Base-by-base conservation (phyloP, 306 rosid genomes). In the Cicer chorassanicum region DNA sequence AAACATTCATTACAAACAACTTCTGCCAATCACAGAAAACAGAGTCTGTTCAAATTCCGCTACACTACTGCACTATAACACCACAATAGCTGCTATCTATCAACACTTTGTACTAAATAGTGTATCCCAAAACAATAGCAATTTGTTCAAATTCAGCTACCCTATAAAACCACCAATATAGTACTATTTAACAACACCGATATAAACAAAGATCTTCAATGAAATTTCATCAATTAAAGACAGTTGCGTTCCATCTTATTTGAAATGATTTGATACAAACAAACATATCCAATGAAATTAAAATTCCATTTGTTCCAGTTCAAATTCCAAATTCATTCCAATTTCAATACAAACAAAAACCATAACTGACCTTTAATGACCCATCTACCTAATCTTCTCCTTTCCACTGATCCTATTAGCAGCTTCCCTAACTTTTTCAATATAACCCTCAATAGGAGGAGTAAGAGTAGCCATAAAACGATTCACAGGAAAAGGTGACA, bases 381-480 rank as follows among this genome's bases (percentile, higher is more conserved):
- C 54, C 7, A 45, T 70, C 64, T 70, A 70, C 16, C 99, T 81
- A 72, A 94, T 90, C 86, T 91, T 94, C 83, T 87, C 91, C 75
- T 9, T 84, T 49, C 85, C 93, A 73, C 92, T 85, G 77, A 87
- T 86, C 81, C 19, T 90, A 80, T 67, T 82, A 0, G 97, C 97
- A 0, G 97, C 99, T 54, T 94, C 98, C 72, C 83, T 92, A 72
- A 94, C 80, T 50, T 85, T 88, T 3, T 94, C 97, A 77, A 86
- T 83, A 55, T 86, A 86, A 16, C 87, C 97, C 54, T 90, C 87
- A 56, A 86, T 88, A 0, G 97, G 97, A 46, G 99, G 96, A 60
- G 99, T 94, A 34, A 94, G 81, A 8, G 96, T 94, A 4, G 97
- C 96, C 93, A 88, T 87, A 83, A 92, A 87, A 2, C 92, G 83